phyloP scores from a whole-genome alignment of 2,329 filamentous ascomycete genomes.

The Volutella citrinella region DNA sequence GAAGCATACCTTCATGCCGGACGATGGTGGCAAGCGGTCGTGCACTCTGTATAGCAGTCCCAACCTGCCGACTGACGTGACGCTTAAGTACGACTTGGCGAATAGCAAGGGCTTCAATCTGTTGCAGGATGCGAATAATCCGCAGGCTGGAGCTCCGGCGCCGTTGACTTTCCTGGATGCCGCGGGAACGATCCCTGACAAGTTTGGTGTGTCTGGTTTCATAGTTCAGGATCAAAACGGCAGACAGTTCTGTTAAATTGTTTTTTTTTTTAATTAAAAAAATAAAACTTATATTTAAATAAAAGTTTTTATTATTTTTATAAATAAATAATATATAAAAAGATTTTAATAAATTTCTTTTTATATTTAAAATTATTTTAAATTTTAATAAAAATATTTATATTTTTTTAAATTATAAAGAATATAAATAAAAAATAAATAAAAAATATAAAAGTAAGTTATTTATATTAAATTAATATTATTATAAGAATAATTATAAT shows the following conservation, averaged over 20 bases:
- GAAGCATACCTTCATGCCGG: slow-evolving; percentile 8
- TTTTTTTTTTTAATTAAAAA: too few species aligned
- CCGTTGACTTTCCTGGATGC: slow-evolving; percentile 9
- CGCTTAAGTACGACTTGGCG: slow-evolving; percentile 4
- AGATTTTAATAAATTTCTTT: too few species aligned
- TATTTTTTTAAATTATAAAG: too few species aligned
- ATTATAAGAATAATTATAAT: too few species aligned
- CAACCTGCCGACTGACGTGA: slow-evolving; percentile 7
- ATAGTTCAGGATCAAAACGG: slow-evolving; percentile 6
- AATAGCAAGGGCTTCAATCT: slow-evolving; percentile 5
- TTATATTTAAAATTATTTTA: too few species aligned
- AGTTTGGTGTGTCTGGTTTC: slow-evolving; percentile 9
- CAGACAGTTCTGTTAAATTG: slow-evolving; percentile 5
- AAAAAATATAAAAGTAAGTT: too few species aligned
- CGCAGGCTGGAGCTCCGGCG: slow-evolving; percentile 6
- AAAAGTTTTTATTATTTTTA: too few species aligned
- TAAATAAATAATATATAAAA: too few species aligned
- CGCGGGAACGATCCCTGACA: slow-evolving; percentile 1
- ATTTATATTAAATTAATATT: too few species aligned
- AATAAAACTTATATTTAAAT: too few species aligned
- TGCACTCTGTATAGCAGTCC: slow-evolving; percentile 11
- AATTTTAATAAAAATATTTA: too few species aligned
- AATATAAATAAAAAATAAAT: too few species aligned
- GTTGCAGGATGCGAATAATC: slow-evolving; percentile 7
- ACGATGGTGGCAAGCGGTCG: slow-evolving; percentile 6